Evolutionary conservation across 352 stramenopile genomes (phyloP), one percentile per base, ranked within the genome.

Genomic region (Phytophthora crassamura): DNA sequence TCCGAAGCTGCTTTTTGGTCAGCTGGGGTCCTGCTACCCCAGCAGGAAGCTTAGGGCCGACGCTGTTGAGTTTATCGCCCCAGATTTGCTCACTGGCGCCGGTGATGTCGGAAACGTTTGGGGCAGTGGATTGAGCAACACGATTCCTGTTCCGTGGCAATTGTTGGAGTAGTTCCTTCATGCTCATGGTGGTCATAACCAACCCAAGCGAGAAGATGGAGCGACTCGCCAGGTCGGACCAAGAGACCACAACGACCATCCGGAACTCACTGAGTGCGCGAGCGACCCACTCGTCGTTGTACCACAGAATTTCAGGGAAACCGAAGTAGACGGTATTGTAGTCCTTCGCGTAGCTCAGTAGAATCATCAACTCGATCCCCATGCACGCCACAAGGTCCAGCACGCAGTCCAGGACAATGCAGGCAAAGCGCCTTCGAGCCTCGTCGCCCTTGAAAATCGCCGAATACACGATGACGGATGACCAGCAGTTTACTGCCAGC

Each of bases 261-360:
- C 69, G 52, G 16, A 72, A 42, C 43, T 76, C 63, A 25, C 72
- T 69, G 15, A 72, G 25, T 30, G 52, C 46, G 10, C 35, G 57
- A 12, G 57, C 63, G 12, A 59, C 28, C 57, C 68, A 76, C n/a
- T 69, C 43, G 32, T 75, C 67, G 20, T 72, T 15, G 42, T 58
- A 64, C 58, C 49, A 75, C n/a, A 43, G 6, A 0, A 28, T 25
- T 9, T 20, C 7, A 28, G 39, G 10, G 14, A 71, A 71, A 7
- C 55, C 56, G 25, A 35, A 18, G 0, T 55, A 28, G 2, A 39
- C 7, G 7, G 15, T 7, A 4, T 67, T 33, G 33, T 67, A 71
- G 0, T 45, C 33, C 15, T 14, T 22, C 1, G 43, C 20, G 28
- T 75, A 75, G n/a, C 53, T 46, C 16, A 58, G 6, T 12, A 63